phyloP scores from a whole-genome alignment of 139 green algal species.

The Chlorella ohadii region DNA sequence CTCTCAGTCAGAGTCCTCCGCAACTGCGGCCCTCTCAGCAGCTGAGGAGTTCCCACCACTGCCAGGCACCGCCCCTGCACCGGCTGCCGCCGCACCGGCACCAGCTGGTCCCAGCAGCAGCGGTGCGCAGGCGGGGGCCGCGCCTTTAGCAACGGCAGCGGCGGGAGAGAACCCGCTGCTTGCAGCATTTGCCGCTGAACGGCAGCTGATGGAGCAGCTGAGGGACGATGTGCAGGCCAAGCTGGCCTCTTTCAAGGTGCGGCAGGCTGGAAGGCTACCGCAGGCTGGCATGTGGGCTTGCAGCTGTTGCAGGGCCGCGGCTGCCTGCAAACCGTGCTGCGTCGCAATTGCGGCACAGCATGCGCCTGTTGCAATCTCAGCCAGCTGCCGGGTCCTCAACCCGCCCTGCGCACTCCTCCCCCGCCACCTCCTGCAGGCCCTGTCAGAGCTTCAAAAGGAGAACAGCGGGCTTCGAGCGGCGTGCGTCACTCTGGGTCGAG shows the following conservation, averaged over 20 bases:
- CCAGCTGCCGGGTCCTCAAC: no score
- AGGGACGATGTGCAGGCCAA: constrained; percentile 31
- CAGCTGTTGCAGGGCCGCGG: no score
- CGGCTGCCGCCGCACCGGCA: background rate
- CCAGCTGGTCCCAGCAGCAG: no score
- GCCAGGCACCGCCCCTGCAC: constrained; percentile 1
- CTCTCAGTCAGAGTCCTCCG: background rate
- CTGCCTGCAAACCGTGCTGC: no score
- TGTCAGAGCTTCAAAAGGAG: constrained; percentile 50
- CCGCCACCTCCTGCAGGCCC: constrained; percentile 9
- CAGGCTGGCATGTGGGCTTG: no score
- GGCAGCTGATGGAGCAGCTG: constrained; percentile 34
- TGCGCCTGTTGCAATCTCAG: no score
- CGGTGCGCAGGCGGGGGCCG: background rate
- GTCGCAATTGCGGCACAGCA: no score
- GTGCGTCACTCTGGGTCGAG: constrained; percentile 38
- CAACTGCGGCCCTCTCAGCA: background rate
- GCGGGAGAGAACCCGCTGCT: constrained; percentile 16
- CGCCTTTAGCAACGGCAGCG: background rate
- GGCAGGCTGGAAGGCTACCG: background rate
- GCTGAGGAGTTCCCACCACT: constrained; percentile 20
- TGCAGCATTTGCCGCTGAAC: constrained; percentile 11
- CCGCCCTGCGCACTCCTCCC: no score
- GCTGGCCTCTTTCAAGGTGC: constrained; percentile 26
- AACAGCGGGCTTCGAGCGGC: constrained; percentile 42